phyloP scores from a whole-genome alignment of 208 protist genomes.

The Wallacemonas sp. region DNA sequence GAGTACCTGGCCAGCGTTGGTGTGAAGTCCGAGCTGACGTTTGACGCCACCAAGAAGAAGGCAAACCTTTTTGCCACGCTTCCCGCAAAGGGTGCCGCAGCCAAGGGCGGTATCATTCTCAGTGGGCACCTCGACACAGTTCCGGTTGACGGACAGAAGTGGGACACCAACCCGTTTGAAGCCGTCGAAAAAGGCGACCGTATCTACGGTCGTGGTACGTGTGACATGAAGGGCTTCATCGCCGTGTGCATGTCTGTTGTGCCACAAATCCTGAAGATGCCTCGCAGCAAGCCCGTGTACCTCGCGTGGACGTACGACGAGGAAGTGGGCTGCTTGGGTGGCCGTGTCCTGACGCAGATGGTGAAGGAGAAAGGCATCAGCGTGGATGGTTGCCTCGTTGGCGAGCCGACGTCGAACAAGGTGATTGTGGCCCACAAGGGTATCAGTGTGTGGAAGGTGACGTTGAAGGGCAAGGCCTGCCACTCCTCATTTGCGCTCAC shows the following conservation, averaged over 20 bases:
- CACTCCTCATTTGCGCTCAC: constrained; percentile 46
- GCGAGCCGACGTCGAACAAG: constrained; percentile 61
- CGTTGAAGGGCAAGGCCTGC: constrained; percentile 31
- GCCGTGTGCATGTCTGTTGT: constrained; percentile 54
- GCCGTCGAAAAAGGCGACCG: constrained; percentile 29
- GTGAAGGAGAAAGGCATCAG: constrained; percentile 35
- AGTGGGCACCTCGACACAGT: constrained; percentile 55
- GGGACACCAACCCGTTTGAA: constrained; percentile 47
- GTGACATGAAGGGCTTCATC: constrained; percentile 66
- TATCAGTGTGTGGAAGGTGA: constrained; percentile 33
- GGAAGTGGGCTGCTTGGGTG: constrained; percentile 50
- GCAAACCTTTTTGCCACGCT: constrained; percentile 55
- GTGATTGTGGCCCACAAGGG: constrained; percentile 61
- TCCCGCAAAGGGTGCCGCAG: constrained; percentile 27
- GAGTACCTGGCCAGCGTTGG: constrained; percentile 30
- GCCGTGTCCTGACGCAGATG: constrained; percentile 32
- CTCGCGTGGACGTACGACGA: constrained; percentile 57
- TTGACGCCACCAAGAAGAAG: constrained; percentile 40
- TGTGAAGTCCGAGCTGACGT: constrained; percentile 25
- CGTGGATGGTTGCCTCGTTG: constrained; percentile 53
- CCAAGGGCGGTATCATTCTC: constrained; percentile 49
- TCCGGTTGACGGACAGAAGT: constrained; percentile 56
- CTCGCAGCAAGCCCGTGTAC: constrained; percentile 39
- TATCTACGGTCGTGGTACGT: constrained; percentile 54
- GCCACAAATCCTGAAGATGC: constrained; percentile 42